Conservation (phyloP, 2,329 filamentous ascomycete genomes). For the Hypoxylon sp. region DNA sequence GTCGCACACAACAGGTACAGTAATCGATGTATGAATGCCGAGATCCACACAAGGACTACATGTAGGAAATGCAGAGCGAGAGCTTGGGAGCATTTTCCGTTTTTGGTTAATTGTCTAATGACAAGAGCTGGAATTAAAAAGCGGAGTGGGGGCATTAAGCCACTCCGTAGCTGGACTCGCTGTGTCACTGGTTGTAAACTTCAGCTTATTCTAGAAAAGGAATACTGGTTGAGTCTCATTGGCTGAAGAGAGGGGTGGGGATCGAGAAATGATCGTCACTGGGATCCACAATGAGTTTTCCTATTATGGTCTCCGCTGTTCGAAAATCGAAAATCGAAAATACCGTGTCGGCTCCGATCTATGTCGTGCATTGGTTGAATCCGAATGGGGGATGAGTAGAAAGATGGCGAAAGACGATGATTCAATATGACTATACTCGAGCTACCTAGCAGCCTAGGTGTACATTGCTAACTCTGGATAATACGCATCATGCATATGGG, state of each 20-base stretch:
- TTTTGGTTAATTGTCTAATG: conserved; percentile 19
- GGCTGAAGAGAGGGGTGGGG: conserved; percentile 12
- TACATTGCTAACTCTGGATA: background rate
- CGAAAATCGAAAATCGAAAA: conserved; percentile 25
- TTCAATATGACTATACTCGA: background rate
- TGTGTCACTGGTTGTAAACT: conserved; percentile 7
- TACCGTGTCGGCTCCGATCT: conserved; percentile 41
- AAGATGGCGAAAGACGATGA: conserved; percentile 4
- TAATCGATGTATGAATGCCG: conserved; percentile 31
- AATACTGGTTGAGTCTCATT: conserved; percentile 31
- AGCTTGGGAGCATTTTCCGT: conserved; percentile 19
- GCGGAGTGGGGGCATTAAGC: conserved; percentile 24
- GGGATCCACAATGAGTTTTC: conserved; percentile 30
- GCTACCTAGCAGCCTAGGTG: background rate
- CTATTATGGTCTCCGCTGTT: conserved; percentile 19
- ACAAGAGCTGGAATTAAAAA: conserved; percentile 14
- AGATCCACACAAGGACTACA: conserved; percentile 23
- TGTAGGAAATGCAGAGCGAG: background rate
- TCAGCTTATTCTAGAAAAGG: conserved; percentile 38
- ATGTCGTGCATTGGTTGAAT: conserved; percentile 34
- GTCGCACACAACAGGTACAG: conserved; percentile 34
- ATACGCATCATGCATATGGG: conserved; percentile 1
- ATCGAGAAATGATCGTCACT: conserved; percentile 31
- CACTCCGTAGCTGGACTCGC: conserved; percentile 23
- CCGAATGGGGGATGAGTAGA: background rate